Conservation (phyloP, 1,284 basidiomycete genomes). For the Golubevia sp. region DNA sequence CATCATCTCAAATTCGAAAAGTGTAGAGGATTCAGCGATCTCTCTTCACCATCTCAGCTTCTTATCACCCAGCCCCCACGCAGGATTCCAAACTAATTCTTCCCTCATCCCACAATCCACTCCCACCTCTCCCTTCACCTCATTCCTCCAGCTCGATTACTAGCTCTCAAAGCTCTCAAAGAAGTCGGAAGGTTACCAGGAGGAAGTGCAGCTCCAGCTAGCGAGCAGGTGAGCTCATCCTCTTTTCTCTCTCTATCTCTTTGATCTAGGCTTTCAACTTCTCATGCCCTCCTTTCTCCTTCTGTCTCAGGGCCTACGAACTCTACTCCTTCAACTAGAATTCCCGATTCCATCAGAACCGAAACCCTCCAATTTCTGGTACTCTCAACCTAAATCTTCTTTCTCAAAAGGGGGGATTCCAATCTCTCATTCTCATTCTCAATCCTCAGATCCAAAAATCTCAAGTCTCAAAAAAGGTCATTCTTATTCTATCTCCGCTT, state of each 20-base stretch:
- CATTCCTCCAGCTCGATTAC: constrained; percentile 11
- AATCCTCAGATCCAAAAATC: not conserved
- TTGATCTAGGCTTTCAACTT: not conserved
- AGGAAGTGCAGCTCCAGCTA: constrained; percentile 24
- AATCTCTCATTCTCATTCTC: not conserved
- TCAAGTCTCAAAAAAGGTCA: not conserved
- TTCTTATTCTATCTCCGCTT: constrained; percentile 6
- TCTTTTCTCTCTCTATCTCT: not conserved
- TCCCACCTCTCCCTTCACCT: too few relatives aligned
- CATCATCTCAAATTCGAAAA: too few relatives aligned
- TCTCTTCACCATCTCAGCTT: too few relatives aligned
- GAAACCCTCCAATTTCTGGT: too few relatives aligned
- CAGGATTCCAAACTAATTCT: too few relatives aligned
- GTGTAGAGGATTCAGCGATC: too few relatives aligned
- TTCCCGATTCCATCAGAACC: constrained; percentile 19
- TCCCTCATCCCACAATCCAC: too few relatives aligned
- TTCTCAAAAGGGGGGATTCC: not conserved
- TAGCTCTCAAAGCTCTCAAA: constrained; percentile 31
- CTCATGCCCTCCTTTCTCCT: not conserved
- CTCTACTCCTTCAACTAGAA: constrained; percentile 27
- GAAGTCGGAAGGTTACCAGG: constrained; percentile 37
- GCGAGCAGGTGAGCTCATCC: not conserved
- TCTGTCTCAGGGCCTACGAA: constrained; percentile 15
- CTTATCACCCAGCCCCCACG: too few relatives aligned
- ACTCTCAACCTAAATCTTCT: constrained; percentile 1